Percentiles rank a stretch among this genome's conserved stretches.
These are phyloP conservation scores for Kazachstania kunashirensis DNA, from an alignment of 805 yeast genomes.

Conservation along the genomic window DNA sequence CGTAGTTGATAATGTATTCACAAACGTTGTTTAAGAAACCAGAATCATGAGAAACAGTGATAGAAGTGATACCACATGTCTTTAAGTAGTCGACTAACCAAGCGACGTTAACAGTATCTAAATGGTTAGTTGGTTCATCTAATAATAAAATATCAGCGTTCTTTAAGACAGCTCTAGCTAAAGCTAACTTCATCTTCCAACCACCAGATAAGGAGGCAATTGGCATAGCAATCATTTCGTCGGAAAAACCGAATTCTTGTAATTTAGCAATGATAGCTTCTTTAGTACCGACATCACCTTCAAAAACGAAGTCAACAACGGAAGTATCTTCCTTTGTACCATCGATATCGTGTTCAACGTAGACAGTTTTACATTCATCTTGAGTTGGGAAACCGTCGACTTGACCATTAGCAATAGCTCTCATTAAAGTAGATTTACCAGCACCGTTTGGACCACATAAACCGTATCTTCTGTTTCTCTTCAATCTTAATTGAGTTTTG, in stretches of 20 bases:
- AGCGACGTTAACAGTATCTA: conserved; percentile 98
- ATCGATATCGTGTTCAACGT: conserved; percentile 99
- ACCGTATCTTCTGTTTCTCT: conserved; percentile 99
- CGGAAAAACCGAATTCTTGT: conserved; percentile 85
- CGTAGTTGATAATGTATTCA: conserved; percentile 99
- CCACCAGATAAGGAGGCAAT: conserved; percentile 98
- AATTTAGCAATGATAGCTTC: conserved; percentile 69
- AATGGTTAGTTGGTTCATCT: conserved; percentile 99
- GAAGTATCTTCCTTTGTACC: conserved; percentile 95
- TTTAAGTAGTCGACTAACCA: conserved; percentile 99
- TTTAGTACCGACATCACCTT: conserved; percentile 63
- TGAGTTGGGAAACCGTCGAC: conserved; percentile 99
- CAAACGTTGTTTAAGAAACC: conserved; percentile 97
- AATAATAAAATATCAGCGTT: conserved; percentile 95
- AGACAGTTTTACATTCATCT: conserved; percentile 97
- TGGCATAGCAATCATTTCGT: conserved; percentile 88
- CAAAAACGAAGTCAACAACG: conserved; percentile 80
- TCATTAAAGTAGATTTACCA: conserved; percentile 98
- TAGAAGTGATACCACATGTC: conserved; percentile 97
- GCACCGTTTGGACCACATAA: conserved; percentile 99
- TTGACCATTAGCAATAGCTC: conserved; percentile 95
- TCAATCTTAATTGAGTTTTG: conserved; percentile 97
- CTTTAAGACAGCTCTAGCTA: conserved; percentile 98
- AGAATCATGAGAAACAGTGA: conserved; percentile 98
- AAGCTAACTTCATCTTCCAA: conserved; percentile 99